Percentiles rank a stretch among this genome's conserved stretches.
Conservation (phyloP, 352 stramenopile genomes). For the Phytophthora foliorum region DNA sequence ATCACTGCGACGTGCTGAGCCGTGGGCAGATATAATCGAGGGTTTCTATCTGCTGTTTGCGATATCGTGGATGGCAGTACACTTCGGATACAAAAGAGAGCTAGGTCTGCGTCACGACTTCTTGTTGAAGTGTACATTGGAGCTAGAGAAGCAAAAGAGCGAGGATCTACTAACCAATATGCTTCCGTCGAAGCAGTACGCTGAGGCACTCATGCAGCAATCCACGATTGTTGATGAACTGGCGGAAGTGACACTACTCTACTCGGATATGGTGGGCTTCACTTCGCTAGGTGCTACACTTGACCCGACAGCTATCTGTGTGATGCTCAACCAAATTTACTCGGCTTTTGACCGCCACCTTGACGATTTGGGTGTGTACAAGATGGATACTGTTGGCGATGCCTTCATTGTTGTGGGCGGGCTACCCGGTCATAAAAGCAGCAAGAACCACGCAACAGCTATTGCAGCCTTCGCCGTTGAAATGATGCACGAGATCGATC, state of each 20-base stretch:
- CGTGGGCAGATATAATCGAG: conserved; percentile 52
- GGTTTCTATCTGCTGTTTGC: conserved; percentile 53
- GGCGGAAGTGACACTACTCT: conserved; percentile 85
- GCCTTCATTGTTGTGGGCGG: conserved; percentile 88
- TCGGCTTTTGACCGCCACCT: conserved; percentile 84
- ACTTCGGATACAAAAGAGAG: conserved; percentile 76
- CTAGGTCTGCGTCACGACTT: conserved; percentile 77
- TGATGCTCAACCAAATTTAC: conserved; percentile 88
- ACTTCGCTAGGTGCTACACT: conserved; percentile 72
- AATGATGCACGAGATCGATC: conserved; percentile 89
- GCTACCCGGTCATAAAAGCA: conserved; percentile 75
- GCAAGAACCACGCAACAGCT: conserved; percentile 75
- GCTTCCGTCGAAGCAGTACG: conserved; percentile 80
- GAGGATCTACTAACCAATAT: conserved; percentile 89
- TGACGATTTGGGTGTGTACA: conserved; percentile 86
- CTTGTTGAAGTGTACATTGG: conserved; percentile 81
- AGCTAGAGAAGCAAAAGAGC: conserved; percentile 83
- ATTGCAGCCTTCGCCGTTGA: conserved; percentile 85
- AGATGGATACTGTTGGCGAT: conserved; percentile 90
- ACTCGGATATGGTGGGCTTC: conserved; percentile 91
- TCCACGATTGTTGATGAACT: conserved; percentile 86
- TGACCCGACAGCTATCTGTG: conserved; percentile 71
- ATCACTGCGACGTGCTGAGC: conserved; percentile 21
- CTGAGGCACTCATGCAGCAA: conserved; percentile 74
- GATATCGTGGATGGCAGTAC: conserved; percentile 36